Base-by-base conservation (phyloP, 345 rosid genomes). In the Hevea brasiliensis region DNA sequence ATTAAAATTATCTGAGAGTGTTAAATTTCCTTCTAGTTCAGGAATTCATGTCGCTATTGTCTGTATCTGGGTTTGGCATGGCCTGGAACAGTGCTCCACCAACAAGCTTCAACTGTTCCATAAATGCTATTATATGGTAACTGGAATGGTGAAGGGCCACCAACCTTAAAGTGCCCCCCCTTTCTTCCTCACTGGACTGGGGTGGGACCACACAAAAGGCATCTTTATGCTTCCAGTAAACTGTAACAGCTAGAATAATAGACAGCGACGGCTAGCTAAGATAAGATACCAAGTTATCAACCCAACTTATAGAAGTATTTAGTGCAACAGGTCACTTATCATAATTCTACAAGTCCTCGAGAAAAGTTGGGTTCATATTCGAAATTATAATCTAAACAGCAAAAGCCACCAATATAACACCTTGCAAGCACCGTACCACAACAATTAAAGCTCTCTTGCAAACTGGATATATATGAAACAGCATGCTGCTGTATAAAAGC, bases 401-500 rank as follows among this genome's bases (percentile, higher is more conserved):
- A 65, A 62, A 65, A 47, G n/a, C 21, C 37, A 65, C 18, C 17
- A 65, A 2, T 24, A 20, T 8, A 51, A 67, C 15, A 69, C 12
- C 21, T 1, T 11, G 26, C 14, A 62, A 62, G 45, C 13, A 27
- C 26, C 3, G 14, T 56, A 17, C 20, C 24, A 17, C 6, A 44
- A 37, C 32, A 66, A 42, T 8, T 2, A 57, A 9, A 8, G 21
- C 62, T 48, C 62, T 59, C 45, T 35, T 44, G 13, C 51, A 72
- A 55, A 63, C 50, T 8, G 66, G 6, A 63, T 2, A 72, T n/a
- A 47, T 56, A 48, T 14, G 17, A 26, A 23, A 68, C 0, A 74
- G 37, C 45, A 61, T 15, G 80, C 35, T 12, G 32, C 66, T 74
- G 59, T 21, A 70, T 18, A 10, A 18, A 63, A 11, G 32, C 20